Percentiles rank a stretch among this genome's conserved stretches.
Evolutionary conservation across 148 eudicot species (phyloP).

Genomic region (Oxyria digyna): DNA sequence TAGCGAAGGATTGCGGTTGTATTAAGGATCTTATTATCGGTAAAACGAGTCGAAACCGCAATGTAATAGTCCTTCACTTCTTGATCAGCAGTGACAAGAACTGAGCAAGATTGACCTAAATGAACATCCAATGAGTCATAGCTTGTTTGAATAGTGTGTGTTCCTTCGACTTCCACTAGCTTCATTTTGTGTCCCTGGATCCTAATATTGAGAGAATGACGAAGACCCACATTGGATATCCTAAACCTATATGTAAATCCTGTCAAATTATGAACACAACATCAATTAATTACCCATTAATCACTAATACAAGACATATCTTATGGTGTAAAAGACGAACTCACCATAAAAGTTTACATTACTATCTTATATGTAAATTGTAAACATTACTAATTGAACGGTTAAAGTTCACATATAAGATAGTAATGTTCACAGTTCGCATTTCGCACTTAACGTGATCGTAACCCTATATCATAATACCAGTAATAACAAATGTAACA

Average conservation of each 20-base stretch:
- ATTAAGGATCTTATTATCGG: constrained; percentile 20
- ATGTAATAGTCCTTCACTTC: constrained; percentile 51
- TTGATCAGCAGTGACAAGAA: constrained; percentile 56
- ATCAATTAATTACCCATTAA: no score
- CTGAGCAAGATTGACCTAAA: constrained; percentile 75
- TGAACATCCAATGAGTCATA: constrained; percentile 62
- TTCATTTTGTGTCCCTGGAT: constrained; percentile 67
- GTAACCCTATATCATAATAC: no score
- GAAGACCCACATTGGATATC: constrained; percentile 76
- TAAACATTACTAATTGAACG: no score
- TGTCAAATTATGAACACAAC: constrained; percentile 7
- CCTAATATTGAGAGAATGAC: constrained; percentile 47
- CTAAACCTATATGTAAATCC: constrained; percentile 79
- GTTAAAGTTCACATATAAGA: no score
- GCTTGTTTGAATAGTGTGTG: constrained; percentile 54
- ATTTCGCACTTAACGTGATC: no score
- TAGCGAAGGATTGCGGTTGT: constrained; percentile 60
- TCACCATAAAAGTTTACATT: no score
- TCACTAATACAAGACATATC: neutral
- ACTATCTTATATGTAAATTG: no score
- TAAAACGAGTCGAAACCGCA: constrained; percentile 54
- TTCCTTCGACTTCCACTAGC: constrained; percentile 82
- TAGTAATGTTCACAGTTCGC: no score
- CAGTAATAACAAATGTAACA: neutral
- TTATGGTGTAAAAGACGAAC: no score